These are phyloP conservation scores for Juncus effusus DNA, from an alignment of 176 grass and related monocot species.

Conservation along the genomic window DNA sequence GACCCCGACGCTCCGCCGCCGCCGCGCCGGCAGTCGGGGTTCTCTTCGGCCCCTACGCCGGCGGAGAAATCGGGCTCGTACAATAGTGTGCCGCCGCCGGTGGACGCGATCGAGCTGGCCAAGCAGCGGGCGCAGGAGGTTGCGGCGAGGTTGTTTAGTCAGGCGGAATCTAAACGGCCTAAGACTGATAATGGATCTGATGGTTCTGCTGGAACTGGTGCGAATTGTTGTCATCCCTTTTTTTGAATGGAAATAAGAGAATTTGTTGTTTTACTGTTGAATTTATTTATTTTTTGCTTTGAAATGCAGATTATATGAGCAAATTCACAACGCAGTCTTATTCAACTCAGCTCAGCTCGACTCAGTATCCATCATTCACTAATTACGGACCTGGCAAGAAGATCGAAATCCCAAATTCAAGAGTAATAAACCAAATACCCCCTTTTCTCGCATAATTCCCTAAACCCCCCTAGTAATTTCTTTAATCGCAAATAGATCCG, in stretches of 20 bases:
- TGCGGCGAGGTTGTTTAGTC: constrained; percentile 83
- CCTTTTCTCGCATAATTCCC: neutral
- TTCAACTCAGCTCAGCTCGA: constrained; percentile 52
- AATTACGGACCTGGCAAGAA: constrained; percentile 70
- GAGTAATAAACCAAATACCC: constrained; percentile 34
- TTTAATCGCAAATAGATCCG: too few species aligned
- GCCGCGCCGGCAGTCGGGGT: constrained; percentile 55
- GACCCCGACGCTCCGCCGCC: constrained; percentile 36
- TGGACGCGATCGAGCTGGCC: constrained; percentile 86
- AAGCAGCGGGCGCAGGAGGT: constrained; percentile 95
- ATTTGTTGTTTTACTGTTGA: constrained; percentile 4
- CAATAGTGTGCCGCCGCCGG: constrained; percentile 67
- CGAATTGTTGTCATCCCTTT: constrained; percentile 34
- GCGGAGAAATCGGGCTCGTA: constrained; percentile 34
- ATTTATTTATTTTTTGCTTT: neutral
- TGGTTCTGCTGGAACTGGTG: constrained; percentile 30
- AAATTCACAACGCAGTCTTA: constrained; percentile 44
- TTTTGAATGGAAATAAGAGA: constrained; percentile 3
- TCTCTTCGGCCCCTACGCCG: constrained; percentile 60
- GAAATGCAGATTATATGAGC: constrained; percentile 35
- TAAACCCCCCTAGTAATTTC: too few species aligned
- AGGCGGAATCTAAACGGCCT: constrained; percentile 87
- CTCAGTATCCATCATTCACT: constrained; percentile 59
- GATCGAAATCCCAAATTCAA: constrained; percentile 88
- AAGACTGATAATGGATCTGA: constrained; percentile 59